Evolutionary conservation across 805 yeast species (phyloP).

Genomic region (Ogataea henricii): DNA sequence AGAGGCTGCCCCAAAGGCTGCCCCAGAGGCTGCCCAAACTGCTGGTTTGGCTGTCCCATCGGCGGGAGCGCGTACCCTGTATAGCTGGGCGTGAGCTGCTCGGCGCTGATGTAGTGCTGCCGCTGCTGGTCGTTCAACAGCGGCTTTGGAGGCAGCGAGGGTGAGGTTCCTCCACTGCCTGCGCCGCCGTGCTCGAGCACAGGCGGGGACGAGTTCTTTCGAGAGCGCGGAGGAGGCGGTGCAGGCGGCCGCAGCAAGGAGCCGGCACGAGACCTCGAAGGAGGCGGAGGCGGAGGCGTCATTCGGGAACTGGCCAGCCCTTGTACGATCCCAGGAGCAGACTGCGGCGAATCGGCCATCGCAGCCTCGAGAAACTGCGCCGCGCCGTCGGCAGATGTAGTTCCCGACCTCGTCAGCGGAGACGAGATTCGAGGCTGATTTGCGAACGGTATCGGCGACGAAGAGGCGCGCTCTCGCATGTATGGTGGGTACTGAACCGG

Average conservation of each 20-base stretch:
- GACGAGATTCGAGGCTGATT: conserved; percentile 25
- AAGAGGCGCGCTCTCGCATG: conserved; percentile 25
- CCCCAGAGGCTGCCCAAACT: conserved; percentile 1
- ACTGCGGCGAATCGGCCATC: conserved; percentile 17
- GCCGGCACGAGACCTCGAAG: conserved; percentile 17
- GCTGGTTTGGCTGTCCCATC: conserved; percentile 7
- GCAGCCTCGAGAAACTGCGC: conserved; percentile 27
- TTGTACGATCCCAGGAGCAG: conserved; percentile 4
- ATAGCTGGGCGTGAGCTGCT: conserved; percentile 12
- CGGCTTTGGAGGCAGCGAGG: conserved; percentile 36
- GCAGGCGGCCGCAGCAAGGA: conserved; percentile 29
- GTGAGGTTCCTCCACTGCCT: conserved; percentile 11
- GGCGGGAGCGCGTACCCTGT: conserved; percentile 9
- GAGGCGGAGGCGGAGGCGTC: conserved; percentile 34
- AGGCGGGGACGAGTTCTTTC: conserved; percentile 30
- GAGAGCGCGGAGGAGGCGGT: conserved; percentile 35
- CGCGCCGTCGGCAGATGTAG: conserved; percentile 22
- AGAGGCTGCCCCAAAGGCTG: too few species aligned
- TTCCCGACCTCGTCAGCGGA: conserved; percentile 21
- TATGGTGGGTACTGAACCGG: conserved; percentile 18
- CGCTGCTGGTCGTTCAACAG: conserved; percentile 29
- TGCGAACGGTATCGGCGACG: conserved; percentile 21
- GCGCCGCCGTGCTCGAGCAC: conserved; percentile 13
- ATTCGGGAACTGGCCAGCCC: conserved; percentile 11
- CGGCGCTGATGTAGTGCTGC: conserved; percentile 29